Percentiles rank a stretch among this genome's conserved stretches.
Conservation (phyloP, 495 filamentous ascomycete genomes). For the Poronia punctata region DNA sequence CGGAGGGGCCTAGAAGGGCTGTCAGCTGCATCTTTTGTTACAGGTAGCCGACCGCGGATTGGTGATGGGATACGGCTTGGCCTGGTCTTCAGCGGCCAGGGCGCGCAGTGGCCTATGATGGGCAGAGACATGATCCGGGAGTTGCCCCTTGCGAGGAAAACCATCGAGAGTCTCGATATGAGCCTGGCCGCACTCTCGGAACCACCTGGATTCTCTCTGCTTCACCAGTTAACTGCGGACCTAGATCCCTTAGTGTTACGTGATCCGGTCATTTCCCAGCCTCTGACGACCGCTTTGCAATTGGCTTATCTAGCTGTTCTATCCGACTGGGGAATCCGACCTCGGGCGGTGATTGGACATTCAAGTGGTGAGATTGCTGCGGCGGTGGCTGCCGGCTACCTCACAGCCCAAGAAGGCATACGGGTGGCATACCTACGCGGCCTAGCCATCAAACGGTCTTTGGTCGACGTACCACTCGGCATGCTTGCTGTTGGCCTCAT, state of each 20-base stretch:
- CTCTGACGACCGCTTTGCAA: slow-evolving; percentile 4
- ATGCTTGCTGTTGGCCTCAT: slow-evolving; percentile 48
- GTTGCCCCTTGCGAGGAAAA: neutral
- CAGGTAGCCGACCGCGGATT: neutral
- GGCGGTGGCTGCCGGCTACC: slow-evolving; percentile 32
- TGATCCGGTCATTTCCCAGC: neutral
- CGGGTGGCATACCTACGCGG: slow-evolving; percentile 46
- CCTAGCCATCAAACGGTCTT: slow-evolving; percentile 4
- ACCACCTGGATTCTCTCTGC: neutral
- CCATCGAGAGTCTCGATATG: neutral
- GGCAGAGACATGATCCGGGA: slow-evolving; percentile 5
- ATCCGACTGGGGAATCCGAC: slow-evolving; percentile 29
- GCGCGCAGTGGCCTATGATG: slow-evolving; percentile 19
- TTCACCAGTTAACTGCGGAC: neutral
- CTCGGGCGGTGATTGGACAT: slow-evolving; percentile 46
- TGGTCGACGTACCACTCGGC: slow-evolving; percentile 10
- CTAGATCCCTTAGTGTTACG: neutral
- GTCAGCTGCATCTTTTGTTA: no score
- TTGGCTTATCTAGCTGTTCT: slow-evolving; percentile 23
- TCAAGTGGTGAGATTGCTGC: slow-evolving; percentile 53
- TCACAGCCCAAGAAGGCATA: slow-evolving; percentile 35
- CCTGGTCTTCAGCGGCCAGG: slow-evolving; percentile 19
- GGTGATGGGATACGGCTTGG: neutral
- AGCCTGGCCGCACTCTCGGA: neutral
- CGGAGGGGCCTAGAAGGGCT: no score